A percentile compares a stretch with the other conserved stretches of the same genome.
Evolutionary conservation across 176 grass and related monocot genomes (phyloP).

Genomic region (Musa schizocarpa): DNA sequence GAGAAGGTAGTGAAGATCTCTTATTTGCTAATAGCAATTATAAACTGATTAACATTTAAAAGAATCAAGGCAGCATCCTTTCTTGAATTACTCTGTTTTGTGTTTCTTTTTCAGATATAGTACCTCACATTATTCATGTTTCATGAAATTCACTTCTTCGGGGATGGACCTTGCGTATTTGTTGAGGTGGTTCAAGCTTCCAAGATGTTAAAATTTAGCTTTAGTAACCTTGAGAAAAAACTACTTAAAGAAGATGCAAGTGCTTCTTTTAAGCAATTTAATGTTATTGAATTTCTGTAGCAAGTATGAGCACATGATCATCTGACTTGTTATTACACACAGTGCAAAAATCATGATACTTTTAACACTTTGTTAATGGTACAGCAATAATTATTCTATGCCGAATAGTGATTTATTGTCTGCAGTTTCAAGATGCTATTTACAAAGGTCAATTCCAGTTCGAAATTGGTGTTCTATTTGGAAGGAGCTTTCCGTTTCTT

Average conservation of each 20-base stretch:
- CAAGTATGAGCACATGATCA: background rate
- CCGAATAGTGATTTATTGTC: background rate
- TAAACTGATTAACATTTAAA: background rate
- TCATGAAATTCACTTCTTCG: background rate
- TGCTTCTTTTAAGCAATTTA: background rate
- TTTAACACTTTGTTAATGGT: background rate
- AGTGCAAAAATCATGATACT: background rate
- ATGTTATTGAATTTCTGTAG: too few species aligned
- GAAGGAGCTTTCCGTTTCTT: too few species aligned
- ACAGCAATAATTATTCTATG: background rate
- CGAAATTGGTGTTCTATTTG: background rate
- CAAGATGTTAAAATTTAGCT: background rate
- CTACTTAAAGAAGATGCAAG: background rate
- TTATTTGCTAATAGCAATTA: background rate
- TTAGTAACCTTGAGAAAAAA: background rate
- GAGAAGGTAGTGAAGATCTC: slow-evolving; percentile 11
- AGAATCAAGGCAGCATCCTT: background rate
- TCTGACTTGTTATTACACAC: background rate
- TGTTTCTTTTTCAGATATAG: background rate
- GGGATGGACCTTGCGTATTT: too few species aligned
- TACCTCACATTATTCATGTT: background rate
- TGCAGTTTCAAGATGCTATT: background rate
- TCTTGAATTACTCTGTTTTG: background rate
- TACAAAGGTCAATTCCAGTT: background rate
- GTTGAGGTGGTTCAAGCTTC: background rate